Conservation (phyloP, 1,139 yeast genomes). For the Groenewaldozyma sp. region DNA sequence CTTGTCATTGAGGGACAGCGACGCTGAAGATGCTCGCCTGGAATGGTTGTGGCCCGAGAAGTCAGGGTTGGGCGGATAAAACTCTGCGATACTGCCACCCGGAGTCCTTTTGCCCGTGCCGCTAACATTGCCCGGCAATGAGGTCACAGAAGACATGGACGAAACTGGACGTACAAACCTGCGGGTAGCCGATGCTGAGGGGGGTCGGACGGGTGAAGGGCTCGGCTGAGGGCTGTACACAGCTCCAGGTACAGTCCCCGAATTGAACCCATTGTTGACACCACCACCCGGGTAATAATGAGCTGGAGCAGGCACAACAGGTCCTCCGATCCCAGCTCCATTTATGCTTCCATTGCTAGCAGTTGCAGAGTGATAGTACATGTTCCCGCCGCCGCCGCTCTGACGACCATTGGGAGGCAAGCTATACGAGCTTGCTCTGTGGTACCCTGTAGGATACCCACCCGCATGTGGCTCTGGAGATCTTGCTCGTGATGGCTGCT, state of each 20-base stretch:
- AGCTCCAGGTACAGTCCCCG: neutral
- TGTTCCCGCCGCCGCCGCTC: neutral
- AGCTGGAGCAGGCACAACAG: neutral
- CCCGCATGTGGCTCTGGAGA: neutral
- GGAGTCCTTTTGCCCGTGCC: neutral
- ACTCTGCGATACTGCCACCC: neutral
- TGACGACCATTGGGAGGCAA: neutral
- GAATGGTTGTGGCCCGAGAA: conserved; percentile 5
- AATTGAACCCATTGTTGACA: neutral
- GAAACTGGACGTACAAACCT: conserved; percentile 6
- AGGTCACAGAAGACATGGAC: conserved; percentile 8
- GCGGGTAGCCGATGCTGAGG: neutral
- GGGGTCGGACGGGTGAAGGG: conserved; percentile 3
- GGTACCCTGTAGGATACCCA: neutral
- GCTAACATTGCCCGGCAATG: neutral
- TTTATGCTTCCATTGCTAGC: neutral
- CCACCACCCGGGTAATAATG: no score
- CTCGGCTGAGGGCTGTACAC: neutral
- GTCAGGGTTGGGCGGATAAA: neutral
- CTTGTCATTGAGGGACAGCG: conserved; percentile 17
- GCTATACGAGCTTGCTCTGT: neutral
- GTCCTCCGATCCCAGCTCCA: neutral
- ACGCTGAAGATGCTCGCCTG: conserved; percentile 13
- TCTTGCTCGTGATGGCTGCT: neutral
- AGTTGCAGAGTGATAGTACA: neutral